phyloP scores from a whole-genome alignment of 2,329 filamentous ascomycete genomes.

The Beauveria australis region DNA sequence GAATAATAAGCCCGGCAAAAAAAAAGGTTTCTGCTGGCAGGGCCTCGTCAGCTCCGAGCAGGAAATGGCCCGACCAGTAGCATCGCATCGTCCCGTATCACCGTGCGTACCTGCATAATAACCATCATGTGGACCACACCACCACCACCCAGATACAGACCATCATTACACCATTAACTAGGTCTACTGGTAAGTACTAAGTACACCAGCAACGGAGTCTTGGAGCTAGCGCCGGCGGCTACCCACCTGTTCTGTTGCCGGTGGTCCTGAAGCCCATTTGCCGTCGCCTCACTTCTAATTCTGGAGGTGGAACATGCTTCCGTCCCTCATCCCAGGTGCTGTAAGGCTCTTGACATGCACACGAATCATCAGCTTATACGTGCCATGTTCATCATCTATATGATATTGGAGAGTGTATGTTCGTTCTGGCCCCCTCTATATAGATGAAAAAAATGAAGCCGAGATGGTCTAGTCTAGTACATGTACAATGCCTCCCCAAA shows the following conservation, averaged over 20 bases:
- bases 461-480: slow-evolving; percentile 9
- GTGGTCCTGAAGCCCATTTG: not conserved
- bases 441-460: not conserved
- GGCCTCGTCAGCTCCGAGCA: not conserved
- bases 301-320: not conserved
- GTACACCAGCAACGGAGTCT: not conserved
- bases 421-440: not conserved
- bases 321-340: not conserved
- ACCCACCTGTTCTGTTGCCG: not conserved
- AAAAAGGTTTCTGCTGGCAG: not conserved
- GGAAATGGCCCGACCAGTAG: not conserved
- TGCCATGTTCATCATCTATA: not conserved
- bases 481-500: not conserved
- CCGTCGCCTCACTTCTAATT: no score
- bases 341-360: not conserved
- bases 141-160: not conserved
- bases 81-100: not conserved
- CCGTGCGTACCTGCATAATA: not conserved
- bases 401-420: not conserved
- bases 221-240: not conserved
- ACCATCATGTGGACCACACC: not conserved
- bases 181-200: no score
- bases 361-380: not conserved
- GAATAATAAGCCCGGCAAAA: not conserved
- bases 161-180: not conserved